phyloP scores from a whole-genome alignment of 345 rosid genomes.

The Moricandia moricandioides region DNA sequence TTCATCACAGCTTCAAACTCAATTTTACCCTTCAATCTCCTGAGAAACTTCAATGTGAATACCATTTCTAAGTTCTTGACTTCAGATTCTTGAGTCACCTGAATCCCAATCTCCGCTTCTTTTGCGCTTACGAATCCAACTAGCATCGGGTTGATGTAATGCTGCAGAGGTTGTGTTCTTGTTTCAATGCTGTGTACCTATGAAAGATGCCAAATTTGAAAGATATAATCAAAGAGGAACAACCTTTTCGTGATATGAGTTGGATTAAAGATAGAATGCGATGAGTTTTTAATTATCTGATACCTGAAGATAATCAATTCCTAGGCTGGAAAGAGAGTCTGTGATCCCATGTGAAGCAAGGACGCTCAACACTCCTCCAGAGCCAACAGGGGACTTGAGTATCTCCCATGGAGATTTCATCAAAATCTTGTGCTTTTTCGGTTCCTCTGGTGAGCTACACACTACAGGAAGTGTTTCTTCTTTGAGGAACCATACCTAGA shows the following conservation, averaged over 20 bases:
- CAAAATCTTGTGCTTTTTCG: conserved; percentile 59
- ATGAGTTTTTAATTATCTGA: conserved; percentile 1
- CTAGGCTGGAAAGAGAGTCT: conserved; percentile 52
- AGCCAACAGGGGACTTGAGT: conserved; percentile 73
- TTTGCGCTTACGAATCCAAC: conserved; percentile 48
- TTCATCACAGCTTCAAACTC: conserved; percentile 43
- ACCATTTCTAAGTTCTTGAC: conserved; percentile 45
- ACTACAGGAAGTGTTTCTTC: conserved; percentile 82
- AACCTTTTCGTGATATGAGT: not conserved
- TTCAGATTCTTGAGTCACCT: conserved; percentile 28
- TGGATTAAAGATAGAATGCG: not conserved
- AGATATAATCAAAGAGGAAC: not conserved
- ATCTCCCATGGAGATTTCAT: conserved; percentile 97
- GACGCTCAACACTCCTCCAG: conserved; percentile 63
- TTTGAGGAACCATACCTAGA: conserved; percentile 75
- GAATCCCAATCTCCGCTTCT: conserved; percentile 60
- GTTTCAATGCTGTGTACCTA: conserved; percentile 51
- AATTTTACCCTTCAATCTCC: conserved; percentile 44
- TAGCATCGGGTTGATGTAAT: conserved; percentile 40
- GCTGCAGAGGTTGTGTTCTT: not conserved
- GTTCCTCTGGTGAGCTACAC: conserved; percentile 47
- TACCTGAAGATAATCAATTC: conserved; percentile 75
- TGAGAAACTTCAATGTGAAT: conserved; percentile 49
- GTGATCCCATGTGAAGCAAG: conserved; percentile 54
- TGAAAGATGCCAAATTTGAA: conserved; percentile 4